A percentile compares a stretch with the other conserved stretches of the same genome.
Evolutionary conservation across 176 grass and related monocot genomes (phyloP).

Genomic region (Calamus simplicifolius): DNA sequence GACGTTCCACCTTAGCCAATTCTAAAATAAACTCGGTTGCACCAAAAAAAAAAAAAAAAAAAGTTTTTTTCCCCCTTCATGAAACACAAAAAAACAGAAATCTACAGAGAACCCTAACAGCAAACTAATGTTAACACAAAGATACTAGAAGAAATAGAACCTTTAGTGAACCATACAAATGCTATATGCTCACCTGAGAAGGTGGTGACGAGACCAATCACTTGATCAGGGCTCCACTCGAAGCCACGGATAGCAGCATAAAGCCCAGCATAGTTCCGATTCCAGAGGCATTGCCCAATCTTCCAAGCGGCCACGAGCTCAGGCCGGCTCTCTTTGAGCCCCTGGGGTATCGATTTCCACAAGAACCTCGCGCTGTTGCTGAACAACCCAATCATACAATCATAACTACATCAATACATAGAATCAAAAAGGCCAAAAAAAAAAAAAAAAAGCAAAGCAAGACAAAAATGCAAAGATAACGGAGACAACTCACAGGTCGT

Average conservation of each 20-base stretch:
- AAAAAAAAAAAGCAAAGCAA: neutral
- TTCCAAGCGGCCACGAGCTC: conserved; percentile 69
- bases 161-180: no score
- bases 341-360: conserved; percentile 76
- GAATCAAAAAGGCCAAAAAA: neutral
- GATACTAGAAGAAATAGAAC: no score
- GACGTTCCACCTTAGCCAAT: no score
- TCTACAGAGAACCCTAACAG: no score
- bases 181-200: conserved; percentile 47
- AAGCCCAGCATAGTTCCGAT: conserved; percentile 61
- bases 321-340: conserved; percentile 58
- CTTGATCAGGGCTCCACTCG: conserved; percentile 58
- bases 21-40: no score
- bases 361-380: conserved; percentile 81
- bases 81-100: no score
- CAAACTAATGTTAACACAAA: no score
- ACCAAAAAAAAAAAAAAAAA: no score
- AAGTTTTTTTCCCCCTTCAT: no score
- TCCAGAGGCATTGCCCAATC: conserved; percentile 86
- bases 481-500: conserved; percentile 45
- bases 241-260: conserved; percentile 44
- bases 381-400: conserved; percentile 7
- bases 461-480: neutral
- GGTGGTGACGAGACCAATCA: conserved; percentile 38
- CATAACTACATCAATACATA: neutral